Evolutionary conservation across 2,329 filamentous ascomycete genomes (phyloP).

Genomic region (Tolypocladium tropicale): DNA sequence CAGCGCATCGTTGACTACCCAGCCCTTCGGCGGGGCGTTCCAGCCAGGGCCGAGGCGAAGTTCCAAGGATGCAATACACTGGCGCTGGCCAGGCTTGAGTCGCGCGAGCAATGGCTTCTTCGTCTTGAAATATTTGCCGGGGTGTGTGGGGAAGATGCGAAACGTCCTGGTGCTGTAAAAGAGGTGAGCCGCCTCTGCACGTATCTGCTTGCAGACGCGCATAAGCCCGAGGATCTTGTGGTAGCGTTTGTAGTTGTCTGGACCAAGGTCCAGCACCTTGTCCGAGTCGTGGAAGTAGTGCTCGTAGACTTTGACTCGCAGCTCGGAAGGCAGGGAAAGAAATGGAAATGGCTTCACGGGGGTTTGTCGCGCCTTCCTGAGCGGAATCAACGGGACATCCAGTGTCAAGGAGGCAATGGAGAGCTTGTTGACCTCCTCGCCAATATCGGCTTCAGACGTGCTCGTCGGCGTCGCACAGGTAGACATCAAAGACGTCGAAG

Average conservation of each 20-base stretch:
- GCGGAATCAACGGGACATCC: constrained; percentile 21
- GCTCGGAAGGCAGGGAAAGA: constrained; percentile 56
- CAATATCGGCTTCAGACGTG: constrained; percentile 26
- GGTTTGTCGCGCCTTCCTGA: constrained; percentile 18
- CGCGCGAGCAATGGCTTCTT: constrained; percentile 62
- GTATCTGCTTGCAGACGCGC: constrained; percentile 48
- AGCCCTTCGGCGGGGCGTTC: constrained; percentile 57
- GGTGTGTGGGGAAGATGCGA: constrained; percentile 56
- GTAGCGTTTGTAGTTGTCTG: constrained; percentile 52
- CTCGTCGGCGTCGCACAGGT: constrained; percentile 27
- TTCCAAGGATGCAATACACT: constrained; percentile 53
- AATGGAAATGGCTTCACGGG: constrained; percentile 48
- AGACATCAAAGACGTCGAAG: constrained; percentile 12
- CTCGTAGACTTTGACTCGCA: constrained; percentile 59
- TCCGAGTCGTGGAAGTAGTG: constrained; percentile 46
- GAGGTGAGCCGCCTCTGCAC: constrained; percentile 51
- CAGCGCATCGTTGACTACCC: constrained; percentile 56
- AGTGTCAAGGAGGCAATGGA: constrained; percentile 34
- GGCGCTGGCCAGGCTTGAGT: constrained; percentile 49
- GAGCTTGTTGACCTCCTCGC: constrained; percentile 29
- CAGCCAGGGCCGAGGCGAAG: constrained; percentile 65
- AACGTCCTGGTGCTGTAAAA: constrained; percentile 56
- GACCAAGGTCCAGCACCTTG: constrained; percentile 54
- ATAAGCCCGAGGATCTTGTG: constrained; percentile 50
- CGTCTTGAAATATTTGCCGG: constrained; percentile 59